Evolutionary conservation across 345 rosid genomes (phyloP), one percentile per base, ranked within the genome.

Genomic region (Rubroshorea leprosula): DNA sequence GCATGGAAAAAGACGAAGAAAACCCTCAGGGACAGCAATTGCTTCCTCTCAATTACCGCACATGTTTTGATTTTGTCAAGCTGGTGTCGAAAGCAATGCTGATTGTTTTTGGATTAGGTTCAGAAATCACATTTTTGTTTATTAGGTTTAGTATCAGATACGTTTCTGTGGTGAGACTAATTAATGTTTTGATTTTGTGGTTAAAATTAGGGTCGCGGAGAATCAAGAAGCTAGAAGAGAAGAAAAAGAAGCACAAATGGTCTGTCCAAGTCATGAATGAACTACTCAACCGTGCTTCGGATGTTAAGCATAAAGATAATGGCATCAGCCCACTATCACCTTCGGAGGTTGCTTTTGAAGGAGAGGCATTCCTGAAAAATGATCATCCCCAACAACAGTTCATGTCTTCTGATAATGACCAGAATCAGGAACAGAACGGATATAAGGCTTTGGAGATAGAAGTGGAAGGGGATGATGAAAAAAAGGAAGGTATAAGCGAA

Each of bases 221-320:
- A 2, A 60, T 83, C 55, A 60, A n/a, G 44, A 75, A 69, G 58
- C 26, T 75, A 7, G 26, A 29, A 9, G 53, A 56, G 24, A 75
- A 67, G 68, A 83, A 77, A 54, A 48, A 68, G 60, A 78, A 72
- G 48, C 73, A 80, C 56, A 67, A 18, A 23, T 78, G 83, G 83
- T 66, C 85, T 1, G 51, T 59, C 23, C 83, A 77, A 61, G 16
- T 80, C 25, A 47, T 83, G 83, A 57, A 69, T n/a, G 60, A 77
- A 31, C 71, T 83, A 27, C 56, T 82, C 0, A 0, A n/a, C 1
- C 46, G 35, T 16, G 53, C 60, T 35, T 31, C 35, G 49, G 72
- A 65, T 9, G 64, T n/a, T n/a, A n/a, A 68, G 54, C 66, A 60
- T 31, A 75, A 66, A 22, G n/a, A 51, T 31, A 61, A 31, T 8